Base-by-base conservation (phyloP, 1,139 yeast species). In the Hyphopichia fennica region DNA sequence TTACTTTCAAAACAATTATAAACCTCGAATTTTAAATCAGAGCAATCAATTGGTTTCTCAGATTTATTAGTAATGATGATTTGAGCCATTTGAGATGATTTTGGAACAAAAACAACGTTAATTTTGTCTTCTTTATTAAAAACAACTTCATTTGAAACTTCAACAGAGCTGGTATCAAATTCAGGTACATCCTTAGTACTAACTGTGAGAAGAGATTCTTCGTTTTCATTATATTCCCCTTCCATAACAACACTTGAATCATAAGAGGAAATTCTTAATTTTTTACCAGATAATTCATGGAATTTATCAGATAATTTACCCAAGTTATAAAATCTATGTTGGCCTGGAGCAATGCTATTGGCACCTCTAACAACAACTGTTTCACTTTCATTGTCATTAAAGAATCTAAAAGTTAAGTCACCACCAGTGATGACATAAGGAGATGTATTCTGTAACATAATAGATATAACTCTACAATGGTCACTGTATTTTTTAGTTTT, bases 61-160 rank as follows among this genome's bases (percentile, higher is more conserved):
- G 70, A 55, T 42, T 58, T 60, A 52, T 72, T 72, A n/a, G 56
- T 54, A 34, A 72, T 49, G 11, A 60, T 54, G 6, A 69, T 49
- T 42, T 67, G 72, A 3, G 70, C 61, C 57, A 69, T 53, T 6
- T 57, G 55, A 18, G 55, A 52, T 1, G 72, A 59, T 42, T 67
- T 67, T 16, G 71, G 67, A 15, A 60, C 53, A 19, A 67, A 51
- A 13, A 58, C 48, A 11, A 65, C 60, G n/a, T 49, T 50, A 14
- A 60, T 53, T 30, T 44, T 39, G 37, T 49, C 57, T 1, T 34
- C 16, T 4, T 38, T 31, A 23, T 34, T 34, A 27, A 47, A 36
- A 22, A 36, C 14, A 15, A 39, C 33, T 11, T 27, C 6, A 15
- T 35, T 35, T 17, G 38, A 32, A 18, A 25, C 10, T 22, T 30